Evolutionary conservation across 2,329 filamentous ascomycete species (phyloP).

Genomic region (Trichoderma polysporum): DNA sequence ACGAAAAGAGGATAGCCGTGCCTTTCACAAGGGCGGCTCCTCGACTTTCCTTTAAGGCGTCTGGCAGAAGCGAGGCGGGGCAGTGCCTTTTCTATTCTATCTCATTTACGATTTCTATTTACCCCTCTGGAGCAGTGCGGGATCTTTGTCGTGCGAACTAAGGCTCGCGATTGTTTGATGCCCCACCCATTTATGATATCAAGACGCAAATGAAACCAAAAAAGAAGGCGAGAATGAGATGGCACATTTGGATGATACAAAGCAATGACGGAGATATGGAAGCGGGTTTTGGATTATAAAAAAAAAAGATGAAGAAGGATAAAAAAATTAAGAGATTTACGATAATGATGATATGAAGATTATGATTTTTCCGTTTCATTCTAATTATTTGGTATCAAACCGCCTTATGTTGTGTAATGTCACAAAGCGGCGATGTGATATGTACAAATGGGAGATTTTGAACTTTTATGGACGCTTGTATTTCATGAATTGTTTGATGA

Average conservation of each 20-base stretch:
- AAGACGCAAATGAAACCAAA: not conserved
- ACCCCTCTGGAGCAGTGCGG: not conserved
- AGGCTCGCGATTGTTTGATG: not conserved
- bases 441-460: not conserved
- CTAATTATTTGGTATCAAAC: not conserved
- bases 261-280: not conserved
- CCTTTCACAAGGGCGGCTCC: constrained; percentile 17
- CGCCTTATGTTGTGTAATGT: not conserved
- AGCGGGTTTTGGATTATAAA: not conserved
- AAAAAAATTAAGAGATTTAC: constrained; percentile 15
- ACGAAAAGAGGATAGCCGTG: constrained; percentile 5
- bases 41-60: constrained; percentile 17
- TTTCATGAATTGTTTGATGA: not conserved
- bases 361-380: constrained; percentile 1
- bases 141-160: not conserved
- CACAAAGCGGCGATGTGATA: not conserved
- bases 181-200: not conserved
- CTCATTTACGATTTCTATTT: not conserved
- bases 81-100: constrained; percentile 3
- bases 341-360: constrained; percentile 20
- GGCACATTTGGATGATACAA: not conserved
- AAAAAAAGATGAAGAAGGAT: not conserved
- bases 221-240: not conserved
- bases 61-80: constrained; percentile 14
- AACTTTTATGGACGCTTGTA: not conserved